Conservation (phyloP, 768 basidiomycete genomes). For the Leccinum aurantiacum region DNA sequence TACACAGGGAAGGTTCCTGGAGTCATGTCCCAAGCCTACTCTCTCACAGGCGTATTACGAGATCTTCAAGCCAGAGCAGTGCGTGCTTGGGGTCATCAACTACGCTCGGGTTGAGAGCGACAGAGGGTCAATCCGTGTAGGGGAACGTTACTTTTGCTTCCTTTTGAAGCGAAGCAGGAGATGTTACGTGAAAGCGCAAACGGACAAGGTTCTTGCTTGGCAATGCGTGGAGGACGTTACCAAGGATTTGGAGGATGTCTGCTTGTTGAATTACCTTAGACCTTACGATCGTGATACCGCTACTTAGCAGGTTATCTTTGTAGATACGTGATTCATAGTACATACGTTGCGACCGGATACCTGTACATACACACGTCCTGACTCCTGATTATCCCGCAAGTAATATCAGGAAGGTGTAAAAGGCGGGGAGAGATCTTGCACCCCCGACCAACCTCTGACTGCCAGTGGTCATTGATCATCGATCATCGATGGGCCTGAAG, state of each 20-base stretch:
- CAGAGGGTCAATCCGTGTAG: constrained; percentile 9
- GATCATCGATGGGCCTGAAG: no score
- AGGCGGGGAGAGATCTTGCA: no score
- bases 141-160: constrained; percentile 15
- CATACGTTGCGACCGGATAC: no score
- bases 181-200: constrained; percentile 17
- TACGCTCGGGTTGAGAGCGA: constrained; percentile 10
- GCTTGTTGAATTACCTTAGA: constrained; percentile 9
- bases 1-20: constrained; percentile 10
- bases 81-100: constrained; percentile 18
- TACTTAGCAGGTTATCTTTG: background rate
- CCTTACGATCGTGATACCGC: constrained; percentile 6
- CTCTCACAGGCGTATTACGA: constrained; percentile 17
- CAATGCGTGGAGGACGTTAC: constrained; percentile 7
- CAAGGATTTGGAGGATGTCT: constrained; percentile 9
- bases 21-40: constrained; percentile 6
- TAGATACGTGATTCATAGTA: no score
- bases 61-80: constrained; percentile 17
- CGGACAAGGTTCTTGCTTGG: constrained; percentile 16
- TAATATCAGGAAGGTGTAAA: no score
- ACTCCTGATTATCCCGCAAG: no score
- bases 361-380: no score
- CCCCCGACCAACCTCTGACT: no score
- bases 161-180: constrained; percentile 8
- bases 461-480: no score